Base-by-base conservation (phyloP, 75 land plant species). In the Gnetum montanum region DNA sequence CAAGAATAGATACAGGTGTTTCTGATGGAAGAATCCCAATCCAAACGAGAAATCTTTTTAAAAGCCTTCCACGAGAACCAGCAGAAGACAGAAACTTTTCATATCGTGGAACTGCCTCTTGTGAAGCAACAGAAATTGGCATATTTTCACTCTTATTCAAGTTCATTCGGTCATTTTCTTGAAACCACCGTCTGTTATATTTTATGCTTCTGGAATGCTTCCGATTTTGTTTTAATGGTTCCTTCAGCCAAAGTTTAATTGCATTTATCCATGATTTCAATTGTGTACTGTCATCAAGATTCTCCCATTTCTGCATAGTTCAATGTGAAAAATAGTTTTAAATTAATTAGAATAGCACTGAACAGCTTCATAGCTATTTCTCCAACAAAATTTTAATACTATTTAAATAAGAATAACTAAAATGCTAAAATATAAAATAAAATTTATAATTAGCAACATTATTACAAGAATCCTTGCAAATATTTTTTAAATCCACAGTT, bases 101-200 rank as follows among this genome's bases (percentile, higher is more conserved):
- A 72, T 93, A 93, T 13, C 81, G 90, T 46, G 81, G 72, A 0
- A 80, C 74, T 30, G 90, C 95, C 47, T 61, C 77, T 48, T 86
- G 83, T 54, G 87, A 81, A 31, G 90, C 98, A 47, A 76, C 52
- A 90, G 86, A 88, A 23, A 88, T 85, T 13, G 90, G 91, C 34
- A 80, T 61, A 1, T 80, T 81, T 31, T 51, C 60, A 35, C 69
- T 74, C 8, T 23, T 48, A 16, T 54, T 38, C 36, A 60, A 45
- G 6, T 53, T 53, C 61, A 71, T 31, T 3, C 34, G 15, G 35
- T 60, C 37, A 18, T 70, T 63, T 51, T n/a, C 37, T 8, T 51
- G 66, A 1, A 31, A 18, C 22, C 52, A 35, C 34, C 49, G 30
- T 18, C 43, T 47, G 51, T 53, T 10, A 34, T 41, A 16, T 18